Percentiles rank a stretch among this genome's conserved stretches.
Evolutionary conservation across 768 basidiomycete genomes (phyloP).

Genomic region (Russula earlei): DNA sequence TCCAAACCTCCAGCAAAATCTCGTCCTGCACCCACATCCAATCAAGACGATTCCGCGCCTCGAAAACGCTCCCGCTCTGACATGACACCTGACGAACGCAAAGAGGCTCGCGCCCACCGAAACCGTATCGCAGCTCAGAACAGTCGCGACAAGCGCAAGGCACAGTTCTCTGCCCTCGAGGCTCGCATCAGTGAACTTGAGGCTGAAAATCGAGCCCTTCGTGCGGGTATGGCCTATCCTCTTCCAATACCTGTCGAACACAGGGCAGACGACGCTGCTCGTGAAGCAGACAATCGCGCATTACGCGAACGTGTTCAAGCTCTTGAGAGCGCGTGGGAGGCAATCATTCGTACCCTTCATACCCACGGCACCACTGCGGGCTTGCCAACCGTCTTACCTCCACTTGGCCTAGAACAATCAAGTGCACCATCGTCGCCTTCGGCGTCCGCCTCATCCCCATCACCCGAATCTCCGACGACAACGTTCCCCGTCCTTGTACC

Average conservation of each 20-base stretch:
- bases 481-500: slow-evolving; percentile 26
- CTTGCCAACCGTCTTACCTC: slow-evolving; percentile 27
- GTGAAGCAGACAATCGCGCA: slow-evolving; percentile 63
- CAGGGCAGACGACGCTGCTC: slow-evolving; percentile 31
- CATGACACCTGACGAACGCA: slow-evolving; percentile 63
- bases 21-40: slow-evolving; percentile 11
- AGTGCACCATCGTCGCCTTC: slow-evolving; percentile 15
- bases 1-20: slow-evolving; percentile 18
- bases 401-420: slow-evolving; percentile 9
- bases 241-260: slow-evolving; percentile 26
- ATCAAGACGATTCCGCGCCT: slow-evolving; percentile 31
- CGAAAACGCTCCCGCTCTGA: slow-evolving; percentile 69
- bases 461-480: slow-evolving; percentile 28
- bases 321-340: slow-evolving; percentile 75
- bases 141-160: slow-evolving; percentile 83
- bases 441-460: slow-evolving; percentile 19
- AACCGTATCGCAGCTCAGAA: slow-evolving; percentile 93
- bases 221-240: slow-evolving; percentile 36
- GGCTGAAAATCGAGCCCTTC: slow-evolving; percentile 72
- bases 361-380: slow-evolving; percentile 54
- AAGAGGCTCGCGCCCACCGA: slow-evolving; percentile 80
- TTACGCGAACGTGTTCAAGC: slow-evolving; percentile 67
- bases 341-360: slow-evolving; percentile 65
- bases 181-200: slow-evolving; percentile 83
- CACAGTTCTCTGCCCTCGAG: slow-evolving; percentile 85